Evolutionary conservation across 805 yeast genomes (phyloP).

Genomic region (Candida ascalaphidarum): DNA sequence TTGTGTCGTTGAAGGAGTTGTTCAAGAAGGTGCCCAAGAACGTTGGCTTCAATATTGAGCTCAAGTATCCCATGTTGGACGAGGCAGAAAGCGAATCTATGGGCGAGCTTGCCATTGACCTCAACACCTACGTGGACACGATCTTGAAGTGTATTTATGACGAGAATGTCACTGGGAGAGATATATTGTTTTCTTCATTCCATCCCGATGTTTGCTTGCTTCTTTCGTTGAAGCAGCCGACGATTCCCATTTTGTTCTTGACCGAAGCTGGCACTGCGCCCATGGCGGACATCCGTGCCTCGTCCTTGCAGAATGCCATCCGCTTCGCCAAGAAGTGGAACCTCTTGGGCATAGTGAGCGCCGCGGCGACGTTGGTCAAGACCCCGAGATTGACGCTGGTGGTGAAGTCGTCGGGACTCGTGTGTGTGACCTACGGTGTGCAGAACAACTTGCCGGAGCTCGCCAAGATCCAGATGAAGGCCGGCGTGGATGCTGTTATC

Average conservation of each 20-base stretch:
- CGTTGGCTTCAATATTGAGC: slow-evolving; percentile 91
- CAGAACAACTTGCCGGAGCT: slow-evolving; percentile 78
- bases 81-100: slow-evolving; percentile 85
- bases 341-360: slow-evolving; percentile 83
- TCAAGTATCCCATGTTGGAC: slow-evolving; percentile 91
- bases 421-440: slow-evolving; percentile 87
- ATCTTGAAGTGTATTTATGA: slow-evolving; percentile 68
- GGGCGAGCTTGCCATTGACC: slow-evolving; percentile 75
- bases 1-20: slow-evolving; percentile 80
- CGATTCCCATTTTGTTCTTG: slow-evolving; percentile 81
- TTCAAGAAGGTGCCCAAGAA: slow-evolving; percentile 71
- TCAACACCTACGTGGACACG: slow-evolving; percentile 85
- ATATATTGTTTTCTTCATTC: slow-evolving; percentile 84
- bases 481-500: slow-evolving; percentile 98
- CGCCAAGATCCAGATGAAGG: slow-evolving; percentile 78
- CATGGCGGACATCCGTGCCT: slow-evolving; percentile 90
- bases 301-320: slow-evolving; percentile 83
- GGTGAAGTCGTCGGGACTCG: slow-evolving; percentile 86
- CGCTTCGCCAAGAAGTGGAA: slow-evolving; percentile 90
- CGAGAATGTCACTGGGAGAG: slow-evolving; percentile 71
- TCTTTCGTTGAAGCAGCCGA: slow-evolving; percentile 85
- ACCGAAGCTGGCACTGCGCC: slow-evolving; percentile 78
- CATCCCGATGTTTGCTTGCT: slow-evolving; percentile 89
- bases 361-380: slow-evolving; percentile 75
- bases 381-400: slow-evolving; percentile 87